phyloP scores from a whole-genome alignment of 345 rosid species.

The Salix exigua region DNA sequence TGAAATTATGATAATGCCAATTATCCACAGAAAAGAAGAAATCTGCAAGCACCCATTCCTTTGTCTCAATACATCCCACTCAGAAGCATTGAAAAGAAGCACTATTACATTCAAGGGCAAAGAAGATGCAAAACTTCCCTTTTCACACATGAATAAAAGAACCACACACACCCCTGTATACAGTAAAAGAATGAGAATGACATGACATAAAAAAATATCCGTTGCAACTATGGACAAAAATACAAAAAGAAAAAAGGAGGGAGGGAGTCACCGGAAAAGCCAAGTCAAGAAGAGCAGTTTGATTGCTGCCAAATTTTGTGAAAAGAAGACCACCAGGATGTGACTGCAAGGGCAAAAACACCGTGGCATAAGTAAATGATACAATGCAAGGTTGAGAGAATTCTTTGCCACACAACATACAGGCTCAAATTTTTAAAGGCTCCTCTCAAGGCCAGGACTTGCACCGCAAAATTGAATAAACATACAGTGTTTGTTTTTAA shows the following conservation, averaged over 20 bases:
- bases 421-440: not conserved
- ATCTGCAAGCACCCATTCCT: not conserved
- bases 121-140: not conserved
- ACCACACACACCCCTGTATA: not conserved
- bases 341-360: constrained; percentile 53
- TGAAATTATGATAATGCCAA: not conserved
- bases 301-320: constrained; percentile 80
- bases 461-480: not conserved
- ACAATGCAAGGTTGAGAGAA: not conserved
- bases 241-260: not conserved
- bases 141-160: not conserved
- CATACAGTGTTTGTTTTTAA: not conserved
- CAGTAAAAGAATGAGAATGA: not conserved
- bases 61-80: not conserved
- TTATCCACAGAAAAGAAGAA: not conserved
- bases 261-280: constrained; percentile 63
- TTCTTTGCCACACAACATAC: not conserved
- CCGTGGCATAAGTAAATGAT: constrained; percentile 2
- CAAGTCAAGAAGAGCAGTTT: constrained; percentile 83
- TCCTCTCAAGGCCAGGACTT: not conserved
- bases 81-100: not conserved
- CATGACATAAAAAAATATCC: not conserved
- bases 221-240: not conserved
- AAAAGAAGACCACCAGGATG: constrained; percentile 85
- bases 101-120: not conserved